Evolutionary conservation across 164 flowering plant species (phyloP).

Genomic region (Nymphaea thermarum): DNA sequence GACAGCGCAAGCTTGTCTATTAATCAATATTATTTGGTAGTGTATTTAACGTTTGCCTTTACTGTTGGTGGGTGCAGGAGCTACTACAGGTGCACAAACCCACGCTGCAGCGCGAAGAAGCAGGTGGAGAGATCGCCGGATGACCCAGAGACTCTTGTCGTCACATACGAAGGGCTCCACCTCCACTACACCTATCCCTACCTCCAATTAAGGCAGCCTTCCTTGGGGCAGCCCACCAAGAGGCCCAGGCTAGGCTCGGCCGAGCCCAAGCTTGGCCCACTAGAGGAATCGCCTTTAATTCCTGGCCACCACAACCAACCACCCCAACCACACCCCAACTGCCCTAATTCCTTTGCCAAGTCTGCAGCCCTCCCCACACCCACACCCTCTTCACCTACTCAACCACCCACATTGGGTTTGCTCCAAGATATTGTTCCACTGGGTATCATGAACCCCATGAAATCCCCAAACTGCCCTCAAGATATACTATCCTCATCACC

Average conservation of each 20-base stretch:
- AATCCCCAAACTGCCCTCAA: neutral
- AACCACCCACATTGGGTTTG: slow-evolving; percentile 25
- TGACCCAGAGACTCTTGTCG: slow-evolving; percentile 61
- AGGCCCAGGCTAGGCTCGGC: neutral
- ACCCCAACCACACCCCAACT: neutral
- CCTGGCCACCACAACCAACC: neutral
- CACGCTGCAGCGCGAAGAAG: slow-evolving; percentile 85
- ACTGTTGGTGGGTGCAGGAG: slow-evolving; percentile 35
- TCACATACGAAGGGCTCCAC: slow-evolving; percentile 95
- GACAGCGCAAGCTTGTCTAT: no score
- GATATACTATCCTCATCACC: neutral
- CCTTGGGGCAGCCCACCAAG: neutral
- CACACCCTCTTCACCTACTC: neutral
- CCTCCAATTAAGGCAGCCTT: slow-evolving; percentile 12
- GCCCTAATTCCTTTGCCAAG: neutral
- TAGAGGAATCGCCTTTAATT: neutral
- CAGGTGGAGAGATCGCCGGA: slow-evolving; percentile 73
- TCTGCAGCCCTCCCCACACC: neutral
- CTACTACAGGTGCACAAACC: slow-evolving; percentile 89
- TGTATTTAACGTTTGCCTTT: neutral
- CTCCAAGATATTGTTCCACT: slow-evolving; percentile 89
- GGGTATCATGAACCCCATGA: slow-evolving; percentile 43
- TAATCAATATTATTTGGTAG: no score
- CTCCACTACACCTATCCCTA: slow-evolving; percentile 69
- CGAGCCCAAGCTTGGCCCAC: neutral